These are phyloP conservation scores for Calonectria henricotiae DNA, from an alignment of 2,329 filamentous ascomycete genomes.

Conservation along the genomic window DNA sequence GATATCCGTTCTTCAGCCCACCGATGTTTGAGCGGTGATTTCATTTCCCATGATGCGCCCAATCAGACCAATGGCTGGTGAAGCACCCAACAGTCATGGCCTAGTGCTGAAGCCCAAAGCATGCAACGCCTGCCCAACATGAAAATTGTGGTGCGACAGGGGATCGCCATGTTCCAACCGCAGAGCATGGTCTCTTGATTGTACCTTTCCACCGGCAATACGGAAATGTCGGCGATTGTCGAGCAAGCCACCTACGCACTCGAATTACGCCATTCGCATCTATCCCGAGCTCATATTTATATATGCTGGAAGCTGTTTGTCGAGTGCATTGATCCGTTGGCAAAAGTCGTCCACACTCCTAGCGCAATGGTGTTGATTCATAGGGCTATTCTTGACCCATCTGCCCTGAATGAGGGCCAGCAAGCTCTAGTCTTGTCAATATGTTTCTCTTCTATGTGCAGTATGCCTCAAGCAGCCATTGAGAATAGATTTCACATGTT, in stretches of 20 bases:
- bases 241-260: background rate
- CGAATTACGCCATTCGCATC: background rate
- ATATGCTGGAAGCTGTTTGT: background rate
- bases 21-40: background rate
- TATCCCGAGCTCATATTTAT: background rate
- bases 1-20: background rate
- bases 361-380: background rate
- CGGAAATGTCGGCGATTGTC: background rate
- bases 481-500: background rate
- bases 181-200: constrained; percentile 6
- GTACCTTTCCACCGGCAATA: background rate
- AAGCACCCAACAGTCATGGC: background rate
- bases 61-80: background rate
- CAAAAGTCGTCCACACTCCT: background rate
- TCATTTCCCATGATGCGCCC: background rate
- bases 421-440: background rate
- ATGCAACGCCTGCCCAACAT: constrained; percentile 2
- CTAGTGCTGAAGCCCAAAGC: background rate
- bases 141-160: constrained; percentile 4
- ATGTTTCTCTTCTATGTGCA: constrained; percentile 2
- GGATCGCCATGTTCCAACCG: background rate
- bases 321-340: background rate
- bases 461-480: background rate
- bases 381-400: background rate
- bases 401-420: background rate